Evolutionary conservation across 139 green algal species (phyloP), one percentile per base, ranked within the genome.

Genomic region (Tetraselmis striata): DNA sequence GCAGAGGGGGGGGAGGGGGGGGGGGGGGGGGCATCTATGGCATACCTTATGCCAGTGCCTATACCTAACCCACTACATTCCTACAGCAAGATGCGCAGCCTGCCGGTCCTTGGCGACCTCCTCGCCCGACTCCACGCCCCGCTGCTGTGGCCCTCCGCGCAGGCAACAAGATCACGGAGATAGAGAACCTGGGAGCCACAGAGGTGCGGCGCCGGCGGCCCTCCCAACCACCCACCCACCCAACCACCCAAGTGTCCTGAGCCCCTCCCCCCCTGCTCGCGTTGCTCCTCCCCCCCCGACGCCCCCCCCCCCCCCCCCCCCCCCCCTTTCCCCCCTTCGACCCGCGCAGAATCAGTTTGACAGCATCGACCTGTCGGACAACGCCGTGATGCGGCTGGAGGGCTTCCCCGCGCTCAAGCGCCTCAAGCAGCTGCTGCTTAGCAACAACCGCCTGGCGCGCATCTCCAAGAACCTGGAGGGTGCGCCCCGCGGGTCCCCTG

Each of bases 361-460:
- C 85, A 94, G 88, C 83, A 97, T 99, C 78, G 97, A 99, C 87
- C 82, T 99, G 18, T 96, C 92, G 2, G 95, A 98, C 87, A 99
- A 99, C 84, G 94, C 94, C 1, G 96, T 99, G 30, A 91, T 97
- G 29, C 92, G 92, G 31, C 88, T 99, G 79, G 97, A 99, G 75
- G 95, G 94, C 67, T 99, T 99, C 79, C 94, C 96, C 0, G 87
- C 92, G 79, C 92, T 99, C 59, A 90, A 78, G 1, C 83, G 96
- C 23, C 83, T 99, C 26, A 93, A 92, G 76, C 90, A 84, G 25
- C 84, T 95, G 81, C 85, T 98, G 28, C 84, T 97, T 30, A 86
- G 93, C 28, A 98, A 95, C 88, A 99, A 99, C 87, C 82, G 94
- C 31, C 93, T 99, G 28, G 82, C 86, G 26, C 90, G 94, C 29